Base-by-base conservation (phyloP, 768 basidiomycete species). In the Rhodotorula sphaerocarpa region DNA sequence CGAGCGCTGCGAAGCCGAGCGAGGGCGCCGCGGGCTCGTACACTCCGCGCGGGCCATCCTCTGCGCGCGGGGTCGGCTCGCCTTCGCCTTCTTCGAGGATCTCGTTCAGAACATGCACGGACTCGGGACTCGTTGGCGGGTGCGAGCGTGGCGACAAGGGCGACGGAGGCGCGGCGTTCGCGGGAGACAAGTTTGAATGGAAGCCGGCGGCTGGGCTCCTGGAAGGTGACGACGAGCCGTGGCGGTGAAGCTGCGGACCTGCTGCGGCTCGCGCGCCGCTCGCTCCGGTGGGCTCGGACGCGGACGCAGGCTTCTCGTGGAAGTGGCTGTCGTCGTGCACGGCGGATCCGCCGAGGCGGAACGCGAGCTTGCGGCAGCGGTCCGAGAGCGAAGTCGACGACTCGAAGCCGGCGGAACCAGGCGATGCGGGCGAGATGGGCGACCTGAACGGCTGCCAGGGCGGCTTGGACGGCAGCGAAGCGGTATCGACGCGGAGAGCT, bases 301-400 rank as follows among this genome's bases (percentile, higher is more conserved):
- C 10, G 7, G 28, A 5, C 47, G 39, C 9, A 1, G 36, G 5
- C 9, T 7, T 11, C 11, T 25, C 18, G 31, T 50, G 48, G 12
- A 55, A 57, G 23, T 30, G 20, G 1, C 21, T 25, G 33, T 61
- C 60, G 25, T 61, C 60, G 6, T 46, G 31, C 0, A 61, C 47
- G 11, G 65, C 60, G 23, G 25, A 33, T 34, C 54, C 47, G 34
- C 65, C 65, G 50, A 61, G 43, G 18, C 47, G 54, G 36, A 31
- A 51, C 5, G 65, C 60, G 51, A 66, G 60, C 11, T 16, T n/a
- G 25, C 60, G 60, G 27, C 65, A 66, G 23, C 65, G 60, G 3
- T 46, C 43, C 2, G 65, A 58, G 33, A 66, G 56, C 43, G 56
- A 51, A 3, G 21, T 21, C 14, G 36, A 15, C 20, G 9, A 46